These are phyloP conservation scores for Phellinidium pouzarii DNA, from an alignment of 1,284 basidiomycete genomes.

Conservation along the genomic window DNA sequence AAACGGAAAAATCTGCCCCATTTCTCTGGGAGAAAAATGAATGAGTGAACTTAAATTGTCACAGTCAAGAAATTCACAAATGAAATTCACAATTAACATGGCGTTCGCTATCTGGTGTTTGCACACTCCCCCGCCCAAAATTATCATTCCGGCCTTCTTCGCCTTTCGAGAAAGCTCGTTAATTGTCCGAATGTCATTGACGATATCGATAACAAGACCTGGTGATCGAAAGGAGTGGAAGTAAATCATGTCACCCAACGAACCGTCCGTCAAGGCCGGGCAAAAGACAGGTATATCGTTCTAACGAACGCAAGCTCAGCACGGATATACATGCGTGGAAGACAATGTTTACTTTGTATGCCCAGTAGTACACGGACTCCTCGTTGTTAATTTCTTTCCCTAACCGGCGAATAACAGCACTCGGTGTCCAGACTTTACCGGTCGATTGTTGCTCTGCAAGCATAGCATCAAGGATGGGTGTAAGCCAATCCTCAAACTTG, in stretches of 20 bases:
- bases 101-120: conserved; percentile 99
- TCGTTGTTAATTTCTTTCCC: conserved; percentile 97
- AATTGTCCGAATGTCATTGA: conserved; percentile 85
- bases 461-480: conserved; percentile 90
- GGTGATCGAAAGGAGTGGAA: conserved; percentile 95
- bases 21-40: conserved; percentile 60
- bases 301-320: conserved; percentile 41
- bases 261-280: conserved; percentile 96
- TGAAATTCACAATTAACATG: conserved; percentile 82
- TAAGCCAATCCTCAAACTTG: conserved; percentile 98
- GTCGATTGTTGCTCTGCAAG: conserved; percentile 76
- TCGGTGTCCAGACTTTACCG: conserved; percentile 89
- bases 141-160: conserved; percentile 96
- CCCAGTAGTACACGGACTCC: conserved; percentile 98
- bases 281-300: conserved; percentile 99
- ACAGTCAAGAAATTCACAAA: conserved; percentile 9
- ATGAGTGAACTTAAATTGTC: not conserved
- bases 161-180: conserved; percentile 89
- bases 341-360: conserved; percentile 71
- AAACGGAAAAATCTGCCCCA: conserved; percentile 96
- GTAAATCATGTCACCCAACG: conserved; percentile 98
- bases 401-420: conserved; percentile 83
- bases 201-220: conserved; percentile 89
- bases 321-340: conserved; percentile 17
- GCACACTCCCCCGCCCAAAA: conserved; percentile 96